Evolutionary conservation across 306 rosid species (phyloP).

Genomic region (Trifolium subterraneum): DNA sequence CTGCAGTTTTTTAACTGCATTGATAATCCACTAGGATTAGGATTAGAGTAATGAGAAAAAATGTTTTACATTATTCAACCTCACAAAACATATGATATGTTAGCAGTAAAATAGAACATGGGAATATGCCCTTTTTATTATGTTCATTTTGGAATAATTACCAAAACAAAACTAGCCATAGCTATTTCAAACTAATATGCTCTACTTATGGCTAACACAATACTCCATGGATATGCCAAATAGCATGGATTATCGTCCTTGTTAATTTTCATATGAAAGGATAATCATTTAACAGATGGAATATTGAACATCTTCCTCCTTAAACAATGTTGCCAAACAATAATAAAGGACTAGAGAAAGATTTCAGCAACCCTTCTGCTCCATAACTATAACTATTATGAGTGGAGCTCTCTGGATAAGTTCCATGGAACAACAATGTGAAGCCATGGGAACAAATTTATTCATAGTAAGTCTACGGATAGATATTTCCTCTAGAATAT

Average conservation of each 20-base stretch:
- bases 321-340: too few relatives aligned
- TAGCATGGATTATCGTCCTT: not conserved
- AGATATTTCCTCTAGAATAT: not conserved
- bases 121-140: not conserved
- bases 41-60: constrained; percentile 31
- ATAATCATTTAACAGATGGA: not conserved
- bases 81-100: not conserved
- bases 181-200: not conserved
- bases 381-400: not conserved
- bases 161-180: constrained; percentile 22
- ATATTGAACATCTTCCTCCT: not conserved
- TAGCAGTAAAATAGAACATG: not conserved
- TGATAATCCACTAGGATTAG: constrained; percentile 26
- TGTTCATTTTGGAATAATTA: constrained; percentile 16
- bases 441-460: not conserved
- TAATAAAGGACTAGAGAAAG: too few relatives aligned
- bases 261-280: constrained; percentile 4
- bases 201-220: constrained; percentile 1
- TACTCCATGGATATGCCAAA: constrained; percentile 26
- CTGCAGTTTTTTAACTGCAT: constrained; percentile 6
- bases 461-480: not conserved
- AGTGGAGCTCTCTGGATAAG: not conserved
- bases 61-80: constrained; percentile 13
- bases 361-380: not conserved
- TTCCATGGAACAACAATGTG: constrained; percentile 12